A percentile compares a stretch with the other conserved stretches of the same genome.
These are phyloP conservation scores for Taxillus chinensis DNA, from an alignment of 164 flowering plant genomes.

Conservation along the genomic window DNA sequence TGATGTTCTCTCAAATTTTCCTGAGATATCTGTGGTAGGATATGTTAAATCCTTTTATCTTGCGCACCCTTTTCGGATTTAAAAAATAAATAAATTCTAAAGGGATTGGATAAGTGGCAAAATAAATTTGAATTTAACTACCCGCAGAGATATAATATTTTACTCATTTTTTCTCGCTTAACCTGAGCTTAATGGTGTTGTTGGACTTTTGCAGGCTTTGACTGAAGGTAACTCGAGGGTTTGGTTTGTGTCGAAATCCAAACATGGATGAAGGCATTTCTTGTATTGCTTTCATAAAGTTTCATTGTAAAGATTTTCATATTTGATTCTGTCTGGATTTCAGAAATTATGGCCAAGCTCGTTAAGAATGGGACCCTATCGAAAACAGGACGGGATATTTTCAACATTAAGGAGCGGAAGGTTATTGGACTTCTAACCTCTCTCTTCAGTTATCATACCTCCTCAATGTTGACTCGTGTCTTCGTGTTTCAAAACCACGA, in stretches of 20 bases:
- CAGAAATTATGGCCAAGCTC: slow-evolving; percentile 78
- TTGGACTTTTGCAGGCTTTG: slow-evolving; percentile 45
- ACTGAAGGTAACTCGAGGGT: slow-evolving; percentile 54
- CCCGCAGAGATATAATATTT: too few relatives aligned
- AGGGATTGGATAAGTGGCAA: neutral
- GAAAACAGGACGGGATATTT: slow-evolving; percentile 46
- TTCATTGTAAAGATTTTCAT: neutral
- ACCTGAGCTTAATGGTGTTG: neutral
- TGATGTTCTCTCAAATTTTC: slow-evolving; percentile 74
- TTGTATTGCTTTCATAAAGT: neutral
- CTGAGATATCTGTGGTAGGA: slow-evolving; percentile 73
- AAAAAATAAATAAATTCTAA: neutral
- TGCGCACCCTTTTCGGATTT: neutral
- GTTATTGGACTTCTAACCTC: slow-evolving; percentile 17
- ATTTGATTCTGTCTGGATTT: slow-evolving; percentile 6
- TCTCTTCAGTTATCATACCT: neutral
- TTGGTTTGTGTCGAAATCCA: slow-evolving; percentile 2
- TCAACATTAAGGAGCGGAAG: slow-evolving; percentile 42
- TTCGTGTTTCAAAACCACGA: neutral
- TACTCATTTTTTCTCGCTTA: too few relatives aligned
- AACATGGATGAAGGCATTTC: neutral
- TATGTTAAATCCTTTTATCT: neutral
- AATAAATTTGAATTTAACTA: neutral
- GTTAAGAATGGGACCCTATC: slow-evolving; percentile 49
- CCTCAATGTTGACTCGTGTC: neutral